Percentiles rank a stretch among this genome's conserved stretches.
These are phyloP conservation scores for Periglandula ipomoeae DNA, from an alignment of 2,329 filamentous ascomycete genomes.

Conservation along the genomic window DNA sequence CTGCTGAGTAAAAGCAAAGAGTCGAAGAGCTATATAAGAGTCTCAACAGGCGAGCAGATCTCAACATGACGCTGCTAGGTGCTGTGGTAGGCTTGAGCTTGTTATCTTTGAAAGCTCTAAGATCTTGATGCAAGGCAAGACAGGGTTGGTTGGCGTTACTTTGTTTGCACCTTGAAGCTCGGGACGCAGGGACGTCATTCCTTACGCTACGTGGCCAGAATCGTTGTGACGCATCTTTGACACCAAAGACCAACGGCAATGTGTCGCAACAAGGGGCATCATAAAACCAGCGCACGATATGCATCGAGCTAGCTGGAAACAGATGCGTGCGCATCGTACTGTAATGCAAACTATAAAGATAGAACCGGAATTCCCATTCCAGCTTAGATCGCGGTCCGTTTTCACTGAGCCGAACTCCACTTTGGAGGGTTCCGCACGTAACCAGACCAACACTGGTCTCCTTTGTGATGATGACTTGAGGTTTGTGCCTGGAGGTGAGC, in stretches of 20 bases:
- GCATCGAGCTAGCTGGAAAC: too few relatives aligned
- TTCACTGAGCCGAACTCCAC: neutral
- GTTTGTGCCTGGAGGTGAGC: neutral
- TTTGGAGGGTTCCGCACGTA: too few relatives aligned
- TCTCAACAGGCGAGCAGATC: neutral
- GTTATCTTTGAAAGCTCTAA: neutral
- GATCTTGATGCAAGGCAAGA: neutral
- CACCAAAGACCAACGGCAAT: too few relatives aligned
- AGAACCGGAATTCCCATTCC: neutral
- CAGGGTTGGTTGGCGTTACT: neutral
- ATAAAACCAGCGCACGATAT: too few relatives aligned
- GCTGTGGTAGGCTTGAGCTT: neutral
- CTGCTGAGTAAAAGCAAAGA: neutral
- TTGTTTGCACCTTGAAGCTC: neutral
- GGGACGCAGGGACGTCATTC: neutral
- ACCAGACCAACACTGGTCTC: too few relatives aligned
- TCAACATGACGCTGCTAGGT: neutral
- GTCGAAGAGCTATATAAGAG: neutral
- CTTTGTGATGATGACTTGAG: too few relatives aligned
- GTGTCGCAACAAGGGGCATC: too few relatives aligned
- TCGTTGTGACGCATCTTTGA: neutral
- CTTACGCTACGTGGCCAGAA: neutral
- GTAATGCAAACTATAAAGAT: neutral
- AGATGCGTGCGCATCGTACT: neutral
- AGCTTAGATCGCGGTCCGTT: neutral